phyloP scores from a whole-genome alignment of 192 early-diverging fungal species.

The Entophlyctis luteolus region DNA sequence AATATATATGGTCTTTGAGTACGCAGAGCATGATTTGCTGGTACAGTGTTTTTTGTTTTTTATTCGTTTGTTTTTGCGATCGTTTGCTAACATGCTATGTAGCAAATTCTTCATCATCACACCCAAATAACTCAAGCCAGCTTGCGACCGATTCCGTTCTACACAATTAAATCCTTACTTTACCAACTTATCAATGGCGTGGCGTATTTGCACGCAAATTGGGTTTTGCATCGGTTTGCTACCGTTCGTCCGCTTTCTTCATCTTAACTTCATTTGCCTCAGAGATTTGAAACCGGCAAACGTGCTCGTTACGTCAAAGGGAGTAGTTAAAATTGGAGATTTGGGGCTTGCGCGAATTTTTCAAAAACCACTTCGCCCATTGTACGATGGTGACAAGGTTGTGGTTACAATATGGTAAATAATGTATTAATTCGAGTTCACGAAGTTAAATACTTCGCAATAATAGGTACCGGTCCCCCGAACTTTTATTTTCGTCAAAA shows the following conservation, averaged over 20 bases:
- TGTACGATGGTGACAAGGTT: constrained; percentile 51
- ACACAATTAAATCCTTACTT: constrained; percentile 53
- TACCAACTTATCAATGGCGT: constrained; percentile 54
- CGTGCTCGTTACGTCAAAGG: constrained; percentile 44
- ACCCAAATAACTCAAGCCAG: constrained; percentile 59
- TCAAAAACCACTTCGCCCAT: constrained; percentile 40
- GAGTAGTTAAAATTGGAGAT: constrained; percentile 53
- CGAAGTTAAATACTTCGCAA: neutral
- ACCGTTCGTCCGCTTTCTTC: neutral
- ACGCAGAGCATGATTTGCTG: constrained; percentile 89
- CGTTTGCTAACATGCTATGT: neutral
- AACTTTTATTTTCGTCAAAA: constrained; percentile 43
- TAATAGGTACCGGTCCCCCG: constrained; percentile 40
- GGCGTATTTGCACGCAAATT: constrained; percentile 52
- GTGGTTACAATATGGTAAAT: constrained; percentile 54
- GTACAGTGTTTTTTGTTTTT: constrained; percentile 36
- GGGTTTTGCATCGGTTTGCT: constrained; percentile 53
- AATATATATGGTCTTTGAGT: constrained; percentile 96
- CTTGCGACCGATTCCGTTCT: constrained; percentile 70
- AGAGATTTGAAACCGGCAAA: constrained; percentile 49
- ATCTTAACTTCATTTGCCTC: neutral
- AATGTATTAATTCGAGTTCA: too few relatives aligned
- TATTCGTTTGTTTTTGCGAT: constrained; percentile 12
- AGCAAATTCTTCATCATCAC: constrained; percentile 91
- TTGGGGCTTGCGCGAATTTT: constrained; percentile 49